Evolutionary conservation across 2,329 filamentous ascomycete genomes (phyloP), one percentile per base, ranked within the genome.

Genomic region (Paraphoma sp.): DNA sequence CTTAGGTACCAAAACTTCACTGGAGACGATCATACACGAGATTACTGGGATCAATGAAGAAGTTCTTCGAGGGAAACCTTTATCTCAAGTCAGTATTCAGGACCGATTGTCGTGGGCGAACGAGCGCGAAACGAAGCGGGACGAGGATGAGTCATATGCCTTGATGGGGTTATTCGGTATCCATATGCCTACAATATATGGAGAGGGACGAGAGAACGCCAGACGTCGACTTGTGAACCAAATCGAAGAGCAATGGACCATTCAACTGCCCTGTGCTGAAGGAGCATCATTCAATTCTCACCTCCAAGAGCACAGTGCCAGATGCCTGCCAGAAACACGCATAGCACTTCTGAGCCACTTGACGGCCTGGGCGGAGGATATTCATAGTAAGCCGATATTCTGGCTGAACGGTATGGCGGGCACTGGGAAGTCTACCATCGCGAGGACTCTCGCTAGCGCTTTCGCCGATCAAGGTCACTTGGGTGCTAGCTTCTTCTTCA

Each of bases 391-490:
- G n/a, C n/a, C n/a, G n/a, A n/a, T 62, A 6, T 62, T 59, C 44
- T 62, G 59, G 59, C 49, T 62, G 31, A 56, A 46, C 12, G 68
- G 69, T 3, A 62, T 59, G 50, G 69, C 70, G 11, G 67, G 70
- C 9, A 71, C 65, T 7, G 54, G 57, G 3, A 61, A 61, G 31
- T 62, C 59, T 2, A 62, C 59, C 11, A 54, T 62, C 30, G 41
- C 53, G 36, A 52, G 59, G 9, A 62, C 59, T 33, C 46, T 74
- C 2, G 68, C 71, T 3, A 50, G 44, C 4, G 12, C 16, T 10
- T 57, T 48, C 31, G 36, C 23, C 45, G 48, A 54, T 4, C 1
- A 56, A 29, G 18, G 17, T 1, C 11, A 18, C 9, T 46, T 62
- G 3, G 59, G 56, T 1, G 61, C 53, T 28, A 60, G 51, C 51